phyloP scores from a whole-genome alignment of 1,139 yeast genomes.

The Geotrichum carabidarum region DNA sequence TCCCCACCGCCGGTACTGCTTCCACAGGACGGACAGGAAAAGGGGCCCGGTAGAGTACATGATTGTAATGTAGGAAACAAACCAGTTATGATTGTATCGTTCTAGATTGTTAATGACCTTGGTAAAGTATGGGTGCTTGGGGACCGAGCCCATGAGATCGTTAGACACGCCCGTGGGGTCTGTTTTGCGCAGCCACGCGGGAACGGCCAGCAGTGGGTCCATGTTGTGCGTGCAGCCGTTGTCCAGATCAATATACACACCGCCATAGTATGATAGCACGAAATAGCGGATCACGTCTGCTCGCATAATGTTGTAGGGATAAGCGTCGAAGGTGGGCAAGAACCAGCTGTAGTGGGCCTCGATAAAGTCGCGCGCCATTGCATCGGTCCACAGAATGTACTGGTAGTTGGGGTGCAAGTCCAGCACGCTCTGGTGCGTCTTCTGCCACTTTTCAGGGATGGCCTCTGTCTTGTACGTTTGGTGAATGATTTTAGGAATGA shows the following conservation, averaged over 20 bases:
- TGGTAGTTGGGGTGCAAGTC: constrained; percentile 81
- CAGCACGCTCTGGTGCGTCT: constrained; percentile 70
- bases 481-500: constrained; percentile 86
- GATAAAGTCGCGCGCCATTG: constrained; percentile 72
- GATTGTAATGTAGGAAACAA: constrained; percentile 79
- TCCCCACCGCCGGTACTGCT: constrained; percentile 75
- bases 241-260: constrained; percentile 84
- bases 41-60: constrained; percentile 94
- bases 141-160: constrained; percentile 88
- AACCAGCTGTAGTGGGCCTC: constrained; percentile 82
- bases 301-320: constrained; percentile 76
- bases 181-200: constrained; percentile 85
- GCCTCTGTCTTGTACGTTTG: constrained; percentile 80
- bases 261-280: constrained; percentile 78
- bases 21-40: constrained; percentile 80
- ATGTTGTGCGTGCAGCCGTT: constrained; percentile 75
- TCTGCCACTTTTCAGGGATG: constrained; percentile 76
- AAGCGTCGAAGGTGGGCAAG: constrained; percentile 66
- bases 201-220: constrained; percentile 74
- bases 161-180: constrained; percentile 88
- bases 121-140: constrained; percentile 77
- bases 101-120: constrained; percentile 62
- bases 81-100: constrained; percentile 42
- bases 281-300: constrained; percentile 94
- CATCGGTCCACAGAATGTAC: constrained; percentile 85